Base-by-base conservation (phyloP, 805 yeast species). In the Phaffomyces opuntiae region DNA sequence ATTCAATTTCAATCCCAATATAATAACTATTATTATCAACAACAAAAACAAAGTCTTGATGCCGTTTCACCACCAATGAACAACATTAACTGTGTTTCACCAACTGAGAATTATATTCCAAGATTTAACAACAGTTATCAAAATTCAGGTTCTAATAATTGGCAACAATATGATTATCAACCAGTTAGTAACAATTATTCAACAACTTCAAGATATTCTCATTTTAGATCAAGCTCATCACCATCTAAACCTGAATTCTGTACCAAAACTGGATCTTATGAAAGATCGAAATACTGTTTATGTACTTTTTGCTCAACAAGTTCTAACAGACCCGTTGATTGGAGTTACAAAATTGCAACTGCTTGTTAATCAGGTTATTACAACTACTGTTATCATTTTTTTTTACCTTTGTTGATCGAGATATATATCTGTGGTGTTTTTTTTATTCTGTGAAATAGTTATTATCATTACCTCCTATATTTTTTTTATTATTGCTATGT, bases 301-400 rank as follows among this genome's bases (percentile, higher is more conserved):
- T 59, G 63, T 49, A 46, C 49, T 29, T 57, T 43, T 45, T 59
- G 63, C 37, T 49, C 56, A 9, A 40, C 49, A 17, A 45, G 50
- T 9, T 12, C 53, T 13, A 52, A 47, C 9, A 39, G 17, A 45
- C 42, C 45, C 4, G 55, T 55, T 43, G 59, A 57, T 40, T 58
- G 61, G 61, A 38, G 51, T 27, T 51, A 50, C 36, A 51, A 43
- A 31, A 36, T 50, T 26, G 49, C 55, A 29, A 43, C 53, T 35
- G 56, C 51, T 37, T 51, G 40, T 33, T 50, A 31, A 14, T 35
- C 11, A 7, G 45, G 3, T 34, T 16, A 3, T 32, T 29, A 29
- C 13, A 31, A 17, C 9, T 14, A 14, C 19, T 32, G 7, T 35
- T 36, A 14, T 9, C 31, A 29, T 25, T 39, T 25, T 36, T 37